Percentiles rank a stretch among this genome's conserved stretches.
These are phyloP conservation scores for Calcarisporium arbuscula DNA, from an alignment of 2,329 filamentous ascomycete species.

Conservation along the genomic window DNA sequence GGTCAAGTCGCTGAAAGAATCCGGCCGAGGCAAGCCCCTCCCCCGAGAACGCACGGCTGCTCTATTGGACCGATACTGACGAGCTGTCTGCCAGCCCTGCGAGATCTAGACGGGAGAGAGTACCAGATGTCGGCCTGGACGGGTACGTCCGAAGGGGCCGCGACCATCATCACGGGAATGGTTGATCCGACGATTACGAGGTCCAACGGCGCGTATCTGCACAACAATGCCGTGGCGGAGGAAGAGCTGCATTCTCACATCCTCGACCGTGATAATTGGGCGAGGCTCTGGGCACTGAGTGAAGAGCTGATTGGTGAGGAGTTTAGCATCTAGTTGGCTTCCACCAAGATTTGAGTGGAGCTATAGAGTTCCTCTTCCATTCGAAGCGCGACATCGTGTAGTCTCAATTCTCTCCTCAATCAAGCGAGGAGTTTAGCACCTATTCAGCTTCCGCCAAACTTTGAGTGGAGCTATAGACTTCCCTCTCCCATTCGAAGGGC, in stretches of 20 bases:
- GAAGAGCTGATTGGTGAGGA: constrained; percentile 10
- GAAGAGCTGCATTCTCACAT: constrained; percentile 9
- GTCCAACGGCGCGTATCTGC: constrained; percentile 6
- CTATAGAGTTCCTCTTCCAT: too few species aligned
- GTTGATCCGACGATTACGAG: constrained; percentile 8
- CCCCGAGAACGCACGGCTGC: too few species aligned
- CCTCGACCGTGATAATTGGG: constrained; percentile 29
- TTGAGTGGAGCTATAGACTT: too few species aligned
- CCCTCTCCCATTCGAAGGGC: too few species aligned
- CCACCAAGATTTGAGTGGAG: too few species aligned
- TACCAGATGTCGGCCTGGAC: constrained; percentile 5
- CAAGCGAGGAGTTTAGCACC: too few species aligned
- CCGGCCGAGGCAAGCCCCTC: constrained; percentile 3
- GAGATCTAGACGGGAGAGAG: constrained; percentile 7
- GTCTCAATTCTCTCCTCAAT: too few species aligned
- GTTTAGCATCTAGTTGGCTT: too few species aligned
- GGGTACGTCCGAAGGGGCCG: constrained; percentile 30
- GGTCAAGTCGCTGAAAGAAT: not conserved
- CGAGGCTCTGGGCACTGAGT: constrained; percentile 33
- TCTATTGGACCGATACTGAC: too few species aligned
- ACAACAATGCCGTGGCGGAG: constrained; percentile 8
- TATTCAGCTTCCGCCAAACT: too few species aligned
- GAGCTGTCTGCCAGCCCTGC: not conserved
- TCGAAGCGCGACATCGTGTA: too few species aligned
- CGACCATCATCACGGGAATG: constrained; percentile 11